Base-by-base conservation (phyloP, 1,284 basidiomycete genomes). In the Ganoderma resinaceum region DNA sequence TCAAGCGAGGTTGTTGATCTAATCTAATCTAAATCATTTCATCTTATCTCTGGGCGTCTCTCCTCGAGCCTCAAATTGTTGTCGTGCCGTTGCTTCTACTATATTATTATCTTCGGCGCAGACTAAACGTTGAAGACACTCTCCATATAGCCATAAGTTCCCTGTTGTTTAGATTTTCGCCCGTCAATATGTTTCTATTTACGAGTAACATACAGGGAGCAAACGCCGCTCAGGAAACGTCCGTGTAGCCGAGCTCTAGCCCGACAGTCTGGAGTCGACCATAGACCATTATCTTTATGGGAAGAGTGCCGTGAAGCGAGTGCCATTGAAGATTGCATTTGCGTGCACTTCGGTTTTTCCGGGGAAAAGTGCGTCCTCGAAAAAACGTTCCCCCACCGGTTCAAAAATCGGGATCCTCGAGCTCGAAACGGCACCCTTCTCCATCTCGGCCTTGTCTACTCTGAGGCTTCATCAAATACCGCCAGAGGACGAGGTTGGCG, bases 321-420 rank as follows among this genome's bases (percentile, higher is more conserved):
- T 52, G 9, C 33, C 18, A 23, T n/a, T 18, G 33, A 43, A 20
- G n/a, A n/a, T n/a, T n/a, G n/a, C n/a, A 26, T 12, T 9, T 63
- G 38, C 52, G 40, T 55, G 35, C 57, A 63, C 37, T 55, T 31
- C 29, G 53, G 53, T 31, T 55, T 55, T 16, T 55, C 18, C 53
- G 31, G 29, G 4, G 53, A 33, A 29, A 29, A 33, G 29, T 8
- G 18, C 16, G 53, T 29, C 26, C 16, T 55, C 16, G 29, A 55
- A 31, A 55, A 55, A 31, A 33, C 9, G 53, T 55, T 55, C 16
- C 53, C 26, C 31, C 11, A 37, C 6, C 20, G 37, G 16, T 35
- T 58, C 31, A 37, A n/a, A 20, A n/a, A 37, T 20, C 29, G 33
- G 20, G 9, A 58, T 11, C 55, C 33, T 9, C 3, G 3, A 14